A percentile compares a stretch with the other conserved stretches of the same genome.
These are phyloP conservation scores for Clonostachys chloroleuca DNA, from an alignment of 2,329 filamentous ascomycete genomes.

Conservation along the genomic window DNA sequence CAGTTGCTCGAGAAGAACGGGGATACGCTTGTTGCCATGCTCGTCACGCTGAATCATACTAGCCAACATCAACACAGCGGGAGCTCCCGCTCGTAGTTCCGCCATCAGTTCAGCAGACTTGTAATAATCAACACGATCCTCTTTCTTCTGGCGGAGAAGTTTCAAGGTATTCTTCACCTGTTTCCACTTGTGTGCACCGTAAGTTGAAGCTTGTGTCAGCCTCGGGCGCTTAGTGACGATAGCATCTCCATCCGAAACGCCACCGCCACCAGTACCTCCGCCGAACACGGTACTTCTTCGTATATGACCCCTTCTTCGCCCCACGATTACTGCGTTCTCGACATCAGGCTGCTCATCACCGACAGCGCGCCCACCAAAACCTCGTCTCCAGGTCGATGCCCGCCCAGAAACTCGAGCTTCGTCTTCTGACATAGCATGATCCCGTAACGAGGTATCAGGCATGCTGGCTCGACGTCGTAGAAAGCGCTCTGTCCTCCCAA, in stretches of 20 bases:
- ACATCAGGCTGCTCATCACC: constrained; percentile 46
- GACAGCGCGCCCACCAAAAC: constrained; percentile 38
- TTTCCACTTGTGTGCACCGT: constrained; percentile 81
- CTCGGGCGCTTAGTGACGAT: constrained; percentile 52
- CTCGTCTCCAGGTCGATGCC: constrained; percentile 46
- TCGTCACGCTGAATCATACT: constrained; percentile 98
- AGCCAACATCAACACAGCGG: constrained; percentile 88
- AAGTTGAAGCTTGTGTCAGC: constrained; percentile 66
- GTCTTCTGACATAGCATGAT: constrained; percentile 63
- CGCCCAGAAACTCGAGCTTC: constrained; percentile 61
- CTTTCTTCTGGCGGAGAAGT: constrained; percentile 73
- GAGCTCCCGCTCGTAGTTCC: constrained; percentile 86
- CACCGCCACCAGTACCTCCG: constrained; percentile 44
- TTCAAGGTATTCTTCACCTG: constrained; percentile 89
- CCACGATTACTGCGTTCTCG: constrained; percentile 40
- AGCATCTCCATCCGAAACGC: constrained; percentile 58
- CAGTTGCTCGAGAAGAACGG: constrained; percentile 90
- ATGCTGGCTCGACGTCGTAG: constrained; percentile 63
- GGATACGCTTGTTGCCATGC: constrained; percentile 90
- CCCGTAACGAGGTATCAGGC: constrained; percentile 48
- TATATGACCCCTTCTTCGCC: constrained; percentile 57
- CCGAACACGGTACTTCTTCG: constrained; percentile 63
- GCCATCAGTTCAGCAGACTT: constrained; percentile 97
- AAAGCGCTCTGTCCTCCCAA: constrained; percentile 33
- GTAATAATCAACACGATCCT: constrained; percentile 82